A percentile compares a stretch with the other conserved stretches of the same genome.
Conservation (phyloP, 768 basidiomycete species). For the Pulveroboletus sp. region DNA sequence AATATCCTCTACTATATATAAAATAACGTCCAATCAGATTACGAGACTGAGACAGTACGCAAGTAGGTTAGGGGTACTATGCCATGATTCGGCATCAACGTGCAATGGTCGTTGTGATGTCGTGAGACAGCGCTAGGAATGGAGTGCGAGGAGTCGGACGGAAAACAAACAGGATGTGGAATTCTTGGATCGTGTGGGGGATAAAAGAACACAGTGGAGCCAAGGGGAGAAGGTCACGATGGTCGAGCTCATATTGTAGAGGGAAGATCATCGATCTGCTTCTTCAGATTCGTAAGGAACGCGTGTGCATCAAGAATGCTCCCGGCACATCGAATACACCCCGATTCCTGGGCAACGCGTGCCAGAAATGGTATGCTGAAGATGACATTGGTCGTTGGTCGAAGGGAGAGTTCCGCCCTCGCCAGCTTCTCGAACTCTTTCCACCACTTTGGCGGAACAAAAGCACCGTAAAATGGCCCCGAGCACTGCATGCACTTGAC, state of each 20-base stretch:
- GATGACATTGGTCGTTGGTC: constrained; percentile 56
- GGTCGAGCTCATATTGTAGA: constrained; percentile 34
- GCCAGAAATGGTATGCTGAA: constrained; percentile 60
- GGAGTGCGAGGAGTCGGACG: too few species aligned
- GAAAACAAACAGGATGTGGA: not conserved
- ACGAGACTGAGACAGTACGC: not conserved
- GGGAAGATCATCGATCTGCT: constrained; percentile 50
- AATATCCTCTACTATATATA: not conserved
- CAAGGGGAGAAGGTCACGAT: not conserved
- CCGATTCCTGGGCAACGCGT: constrained; percentile 43
- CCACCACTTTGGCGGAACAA: constrained; percentile 67
- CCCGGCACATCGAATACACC: constrained; percentile 60
- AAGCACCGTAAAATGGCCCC: constrained; percentile 40
- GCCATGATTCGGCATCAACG: not conserved
- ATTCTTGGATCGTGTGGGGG: not conserved
- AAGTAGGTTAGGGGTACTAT: too few species aligned
- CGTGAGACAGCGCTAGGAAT: not conserved
- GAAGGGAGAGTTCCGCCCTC: constrained; percentile 48
- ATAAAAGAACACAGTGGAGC: not conserved
- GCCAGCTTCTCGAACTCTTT: constrained; percentile 52
- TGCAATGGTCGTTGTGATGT: not conserved
- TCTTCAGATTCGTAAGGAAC: constrained; percentile 52
- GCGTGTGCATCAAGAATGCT: constrained; percentile 61
- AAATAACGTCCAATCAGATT: not conserved
- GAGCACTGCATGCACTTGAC: constrained; percentile 70